phyloP scores from a whole-genome alignment of 1,139 yeast species.

The Candida sp. region DNA sequence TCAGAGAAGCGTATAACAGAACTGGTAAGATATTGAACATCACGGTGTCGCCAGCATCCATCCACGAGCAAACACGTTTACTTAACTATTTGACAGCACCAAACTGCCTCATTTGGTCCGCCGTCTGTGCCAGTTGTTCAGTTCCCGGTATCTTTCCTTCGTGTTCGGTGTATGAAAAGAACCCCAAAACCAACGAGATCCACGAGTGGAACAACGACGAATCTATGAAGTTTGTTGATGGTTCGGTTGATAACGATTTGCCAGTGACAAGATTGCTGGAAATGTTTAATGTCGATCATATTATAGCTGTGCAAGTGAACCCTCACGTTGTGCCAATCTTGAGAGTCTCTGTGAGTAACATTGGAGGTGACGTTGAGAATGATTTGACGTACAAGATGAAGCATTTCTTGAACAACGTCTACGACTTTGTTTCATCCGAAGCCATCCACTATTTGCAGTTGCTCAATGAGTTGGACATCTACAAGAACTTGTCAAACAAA shows the following conservation, averaged over 20 bases:
- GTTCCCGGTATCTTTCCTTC: conserved; percentile 92
- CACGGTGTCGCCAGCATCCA: conserved; percentile 60
- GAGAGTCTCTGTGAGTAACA: conserved; percentile 65
- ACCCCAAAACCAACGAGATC: conserved; percentile 67
- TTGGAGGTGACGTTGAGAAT: conserved; percentile 73
- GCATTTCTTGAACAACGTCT: conserved; percentile 56
- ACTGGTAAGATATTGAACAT: conserved; percentile 62
- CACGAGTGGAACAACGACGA: conserved; percentile 85
- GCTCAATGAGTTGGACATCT: conserved; percentile 74
- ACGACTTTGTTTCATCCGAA: conserved; percentile 70
- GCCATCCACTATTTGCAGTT: conserved; percentile 78
- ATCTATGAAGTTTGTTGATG: conserved; percentile 87
- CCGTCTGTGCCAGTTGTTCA: conserved; percentile 97
- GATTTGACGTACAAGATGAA: conserved; percentile 61
- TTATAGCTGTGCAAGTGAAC: conserved; percentile 95
- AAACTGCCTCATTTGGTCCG: conserved; percentile 68
- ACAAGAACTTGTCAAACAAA: conserved; percentile 74
- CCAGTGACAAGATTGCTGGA: conserved; percentile 92
- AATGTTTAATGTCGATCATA: conserved; percentile 96
- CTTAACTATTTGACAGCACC: conserved; percentile 54
- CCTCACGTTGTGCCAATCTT: conserved; percentile 95
- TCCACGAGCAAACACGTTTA: conserved; percentile 62
- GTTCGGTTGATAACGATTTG: conserved; percentile 92
- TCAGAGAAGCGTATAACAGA: conserved; percentile 61
- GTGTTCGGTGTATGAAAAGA: conserved; percentile 83